A percentile compares a stretch with the other conserved stretches of the same genome.
These are phyloP conservation scores for Xylaria telfairii DNA, from an alignment of 495 filamentous ascomycete genomes.

Conservation along the genomic window DNA sequence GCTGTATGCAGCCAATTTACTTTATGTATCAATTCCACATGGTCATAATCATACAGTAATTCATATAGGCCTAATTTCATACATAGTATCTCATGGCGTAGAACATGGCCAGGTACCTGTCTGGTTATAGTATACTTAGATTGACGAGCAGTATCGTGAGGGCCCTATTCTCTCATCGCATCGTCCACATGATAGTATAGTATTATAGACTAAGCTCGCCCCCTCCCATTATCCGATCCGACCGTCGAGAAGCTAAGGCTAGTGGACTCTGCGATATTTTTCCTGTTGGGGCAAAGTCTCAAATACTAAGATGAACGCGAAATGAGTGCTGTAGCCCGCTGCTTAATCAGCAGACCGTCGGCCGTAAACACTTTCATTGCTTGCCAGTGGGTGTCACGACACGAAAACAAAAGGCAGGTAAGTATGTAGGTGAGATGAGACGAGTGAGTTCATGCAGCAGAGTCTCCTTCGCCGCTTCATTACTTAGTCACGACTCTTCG, in stretches of 20 bases:
- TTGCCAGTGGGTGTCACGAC: conserved; percentile 7
- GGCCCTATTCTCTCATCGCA: background rate
- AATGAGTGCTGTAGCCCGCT: background rate
- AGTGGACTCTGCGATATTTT: background rate
- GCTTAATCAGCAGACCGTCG: background rate
- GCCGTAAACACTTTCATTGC: conserved; percentile 1
- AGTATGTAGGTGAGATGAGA: background rate
- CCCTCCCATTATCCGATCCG: background rate
- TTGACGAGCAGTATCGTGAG: background rate
- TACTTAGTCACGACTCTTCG: conserved; percentile 3
- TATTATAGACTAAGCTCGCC: background rate
- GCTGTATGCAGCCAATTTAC: conserved; percentile 9
- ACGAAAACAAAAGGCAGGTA: conserved; percentile 6
- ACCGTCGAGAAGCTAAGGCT: conserved; percentile 1
- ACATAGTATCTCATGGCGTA: background rate
- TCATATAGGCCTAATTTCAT: no score
- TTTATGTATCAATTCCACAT: conserved; percentile 1
- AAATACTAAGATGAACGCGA: background rate
- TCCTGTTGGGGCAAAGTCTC: conserved; percentile 8
- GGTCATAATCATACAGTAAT: background rate
- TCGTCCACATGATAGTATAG: background rate
- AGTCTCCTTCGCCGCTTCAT: background rate
- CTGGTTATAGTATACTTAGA: background rate
- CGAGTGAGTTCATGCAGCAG: conserved; percentile 17
- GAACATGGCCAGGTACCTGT: no score